Evolutionary conservation across 371 early-diverging fungal species (phyloP).

Genomic region (Rhizopus stolonifer): DNA sequence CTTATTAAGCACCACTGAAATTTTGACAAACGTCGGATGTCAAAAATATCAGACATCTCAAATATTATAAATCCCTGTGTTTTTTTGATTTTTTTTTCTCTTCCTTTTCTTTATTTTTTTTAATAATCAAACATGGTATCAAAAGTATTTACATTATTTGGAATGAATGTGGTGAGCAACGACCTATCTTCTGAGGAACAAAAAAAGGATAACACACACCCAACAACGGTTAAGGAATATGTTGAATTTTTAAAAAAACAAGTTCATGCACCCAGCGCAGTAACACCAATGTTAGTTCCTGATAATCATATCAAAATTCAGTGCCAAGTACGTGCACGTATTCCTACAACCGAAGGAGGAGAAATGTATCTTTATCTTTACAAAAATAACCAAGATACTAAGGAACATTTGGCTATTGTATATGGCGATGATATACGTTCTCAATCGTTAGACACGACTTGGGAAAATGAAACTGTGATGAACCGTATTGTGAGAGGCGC

Average conservation of each 20-base stretch:
- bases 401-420: conserved; percentile 93
- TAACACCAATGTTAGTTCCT: conserved; percentile 38
- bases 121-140: conserved; percentile 23
- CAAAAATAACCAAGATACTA: conserved; percentile 79
- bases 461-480: conserved; percentile 73
- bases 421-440: conserved; percentile 83
- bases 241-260: conserved; percentile 48
- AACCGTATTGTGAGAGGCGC: conserved; percentile 82
- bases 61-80: too few relatives aligned
- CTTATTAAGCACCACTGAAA: too few relatives aligned
- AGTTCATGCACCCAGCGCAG: conserved; percentile 44
- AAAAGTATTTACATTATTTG: conserved; percentile 49
- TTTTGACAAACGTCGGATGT: too few relatives aligned
- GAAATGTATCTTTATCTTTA: conserved; percentile 86
- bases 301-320: conserved; percentile 38
- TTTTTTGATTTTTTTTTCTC: too few relatives aligned
- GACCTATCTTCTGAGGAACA: conserved; percentile 10
- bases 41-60: too few relatives aligned
- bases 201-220: conserved; percentile 17
- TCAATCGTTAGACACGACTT: conserved; percentile 62
- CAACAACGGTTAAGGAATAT: conserved; percentile 45
- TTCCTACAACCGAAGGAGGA: conserved; percentile 82
- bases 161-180: conserved; percentile 50
- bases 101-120: too few relatives aligned
- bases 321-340: conserved; percentile 83